A percentile compares a stretch with the other conserved stretches of the same genome.
Evolutionary conservation across 805 yeast genomes (phyloP).

Genomic region (Blastobotrys mokoenaii): DNA sequence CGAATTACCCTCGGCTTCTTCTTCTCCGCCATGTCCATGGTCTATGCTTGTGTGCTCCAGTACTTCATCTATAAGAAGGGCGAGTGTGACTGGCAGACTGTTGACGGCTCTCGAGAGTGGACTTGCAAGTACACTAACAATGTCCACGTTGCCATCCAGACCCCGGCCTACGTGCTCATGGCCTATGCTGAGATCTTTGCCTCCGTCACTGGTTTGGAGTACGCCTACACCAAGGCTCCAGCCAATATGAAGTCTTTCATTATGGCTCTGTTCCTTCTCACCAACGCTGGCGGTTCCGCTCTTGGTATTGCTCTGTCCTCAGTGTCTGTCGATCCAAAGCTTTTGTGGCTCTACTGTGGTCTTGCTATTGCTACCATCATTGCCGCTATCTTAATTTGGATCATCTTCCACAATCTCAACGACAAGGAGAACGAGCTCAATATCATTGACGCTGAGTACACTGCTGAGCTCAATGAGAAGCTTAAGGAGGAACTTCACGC

Average conservation of each 20-base stretch:
- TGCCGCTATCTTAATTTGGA: constrained; percentile 57
- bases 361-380: constrained; percentile 50
- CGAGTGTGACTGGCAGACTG: constrained; percentile 52
- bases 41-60: constrained; percentile 70
- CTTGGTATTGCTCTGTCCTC: constrained; percentile 66
- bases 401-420: constrained; percentile 47
- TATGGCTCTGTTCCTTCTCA: constrained; percentile 54
- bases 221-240: constrained; percentile 80
- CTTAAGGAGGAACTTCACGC: constrained; percentile 9
- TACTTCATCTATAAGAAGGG: constrained; percentile 59
- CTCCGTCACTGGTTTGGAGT: constrained; percentile 73
- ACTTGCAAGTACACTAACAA: constrained; percentile 32
- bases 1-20: constrained; percentile 65
- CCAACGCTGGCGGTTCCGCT: constrained; percentile 72
- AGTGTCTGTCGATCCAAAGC: constrained; percentile 59
- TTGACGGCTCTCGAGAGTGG: constrained; percentile 20
- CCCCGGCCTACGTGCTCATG: constrained; percentile 64
- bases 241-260: constrained; percentile 55
- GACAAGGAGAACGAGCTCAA: constrained; percentile 50
- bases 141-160: constrained; percentile 62
- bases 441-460: constrained; percentile 36
- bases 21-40: constrained; percentile 57
- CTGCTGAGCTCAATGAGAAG: constrained; percentile 22
- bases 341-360: constrained; percentile 61
- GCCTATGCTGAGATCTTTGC: constrained; percentile 74